Evolutionary conservation across 106 monocot genomes (phyloP).

Genomic region (Dactylorhiza incarnata): DNA sequence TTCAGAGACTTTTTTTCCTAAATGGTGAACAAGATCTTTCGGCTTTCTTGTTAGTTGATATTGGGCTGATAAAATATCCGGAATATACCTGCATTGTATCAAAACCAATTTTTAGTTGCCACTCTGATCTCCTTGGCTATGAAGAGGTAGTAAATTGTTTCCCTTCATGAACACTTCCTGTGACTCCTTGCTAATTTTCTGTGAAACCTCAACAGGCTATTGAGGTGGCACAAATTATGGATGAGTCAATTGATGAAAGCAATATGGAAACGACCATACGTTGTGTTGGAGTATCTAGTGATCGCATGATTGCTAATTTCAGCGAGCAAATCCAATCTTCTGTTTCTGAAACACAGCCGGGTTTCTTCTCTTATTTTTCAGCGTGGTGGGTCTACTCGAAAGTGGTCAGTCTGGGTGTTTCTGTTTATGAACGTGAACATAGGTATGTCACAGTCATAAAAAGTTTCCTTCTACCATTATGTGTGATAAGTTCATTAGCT

Average conservation of each 20-base stretch:
- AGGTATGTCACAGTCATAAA: conserved; percentile 30
- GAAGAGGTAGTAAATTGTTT: conserved; percentile 61
- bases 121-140: conserved; percentile 67
- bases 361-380: conserved; percentile 69
- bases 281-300: conserved; percentile 54
- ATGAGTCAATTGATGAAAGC: conserved; percentile 68
- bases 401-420: conserved; percentile 80
- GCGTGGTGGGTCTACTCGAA: conserved; percentile 90
- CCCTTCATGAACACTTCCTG: not conserved
- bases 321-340: conserved; percentile 13
- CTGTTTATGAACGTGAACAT: conserved; percentile 58
- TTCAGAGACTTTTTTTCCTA: conserved; percentile 91
- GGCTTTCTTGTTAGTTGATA: conserved; percentile 72
- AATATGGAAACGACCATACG: conserved; percentile 51
- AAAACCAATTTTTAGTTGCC: conserved; percentile 43
- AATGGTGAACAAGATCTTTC: conserved; percentile 95
- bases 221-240: conserved; percentile 88
- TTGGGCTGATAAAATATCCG: conserved; percentile 85
- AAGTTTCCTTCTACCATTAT: not conserved
- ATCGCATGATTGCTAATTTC: conserved; percentile 14
- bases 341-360: conserved; percentile 16
- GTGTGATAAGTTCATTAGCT: not conserved
- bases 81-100: conserved; percentile 50
- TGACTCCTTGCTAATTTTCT: conserved; percentile 1
- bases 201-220: conserved; percentile 42